Evolutionary conservation across 2,329 filamentous ascomycete species (phyloP).

Genomic region (Colletotrichum sp.): DNA sequence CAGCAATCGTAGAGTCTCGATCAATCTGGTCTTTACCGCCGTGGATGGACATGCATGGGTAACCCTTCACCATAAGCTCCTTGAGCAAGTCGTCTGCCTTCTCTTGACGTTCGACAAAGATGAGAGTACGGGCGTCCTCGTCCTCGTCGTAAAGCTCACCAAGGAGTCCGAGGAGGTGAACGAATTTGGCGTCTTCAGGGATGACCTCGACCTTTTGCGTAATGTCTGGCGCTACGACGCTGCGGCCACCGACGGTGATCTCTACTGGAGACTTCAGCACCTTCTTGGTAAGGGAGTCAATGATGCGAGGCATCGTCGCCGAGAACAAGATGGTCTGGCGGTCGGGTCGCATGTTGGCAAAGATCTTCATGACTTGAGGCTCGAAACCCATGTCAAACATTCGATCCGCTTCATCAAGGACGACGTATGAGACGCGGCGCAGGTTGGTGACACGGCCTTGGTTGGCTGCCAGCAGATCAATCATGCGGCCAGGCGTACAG

Average conservation of each 20-base stretch:
- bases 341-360: constrained; percentile 89
- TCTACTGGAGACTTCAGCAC: constrained; percentile 85
- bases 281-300: constrained; percentile 90
- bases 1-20: constrained; percentile 87
- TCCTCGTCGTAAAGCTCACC: constrained; percentile 87
- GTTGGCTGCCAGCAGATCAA: constrained; percentile 92
- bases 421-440: constrained; percentile 87
- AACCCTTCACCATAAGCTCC: constrained; percentile 82
- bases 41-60: constrained; percentile 92
- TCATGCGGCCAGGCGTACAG: constrained; percentile 93
- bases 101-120: constrained; percentile 93
- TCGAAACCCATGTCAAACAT: constrained; percentile 99
- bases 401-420: constrained; percentile 95
- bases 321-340: constrained; percentile 96
- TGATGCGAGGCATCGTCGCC: constrained; percentile 92
- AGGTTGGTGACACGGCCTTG: constrained; percentile 94
- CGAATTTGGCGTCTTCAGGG: constrained; percentile 82
- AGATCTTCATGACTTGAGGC: constrained; percentile 96
- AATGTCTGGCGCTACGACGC: constrained; percentile 88
- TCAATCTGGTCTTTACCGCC: constrained; percentile 94
- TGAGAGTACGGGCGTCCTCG: constrained; percentile 86
- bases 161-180: constrained; percentile 82
- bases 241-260: constrained; percentile 89
- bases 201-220: constrained; percentile 91
- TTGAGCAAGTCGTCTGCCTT: constrained; percentile 82